Evolutionary conservation across 1,284 basidiomycete species (phyloP).

Genomic region (Nidula niveotomentosa): DNA sequence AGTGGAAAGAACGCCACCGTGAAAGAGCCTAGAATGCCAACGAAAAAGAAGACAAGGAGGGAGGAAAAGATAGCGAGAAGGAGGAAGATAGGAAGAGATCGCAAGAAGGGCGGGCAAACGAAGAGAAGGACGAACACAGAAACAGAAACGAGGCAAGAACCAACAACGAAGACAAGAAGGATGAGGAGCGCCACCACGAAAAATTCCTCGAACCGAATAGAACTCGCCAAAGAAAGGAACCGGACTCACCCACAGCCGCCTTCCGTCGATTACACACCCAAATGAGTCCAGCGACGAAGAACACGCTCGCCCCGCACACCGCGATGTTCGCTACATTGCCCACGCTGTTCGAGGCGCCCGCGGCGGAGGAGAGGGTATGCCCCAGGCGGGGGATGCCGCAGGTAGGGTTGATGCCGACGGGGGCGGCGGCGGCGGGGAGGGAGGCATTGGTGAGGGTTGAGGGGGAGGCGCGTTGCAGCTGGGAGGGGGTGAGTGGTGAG

Average conservation of each 20-base stretch:
- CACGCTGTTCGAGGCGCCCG: slow-evolving; percentile 39
- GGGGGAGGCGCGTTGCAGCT: slow-evolving; percentile 21
- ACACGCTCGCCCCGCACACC: slow-evolving; percentile 58
- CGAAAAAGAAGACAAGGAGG: background rate
- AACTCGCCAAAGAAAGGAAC: background rate
- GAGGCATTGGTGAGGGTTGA: slow-evolving; percentile 13
- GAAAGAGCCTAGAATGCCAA: no score
- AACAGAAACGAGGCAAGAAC: background rate
- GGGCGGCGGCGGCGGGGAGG: slow-evolving; percentile 18
- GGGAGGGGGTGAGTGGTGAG: background rate
- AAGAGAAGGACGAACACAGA: background rate
- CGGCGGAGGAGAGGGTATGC: slow-evolving; percentile 7
- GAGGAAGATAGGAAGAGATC: background rate
- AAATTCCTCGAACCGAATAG: background rate
- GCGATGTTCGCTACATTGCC: slow-evolving; percentile 78
- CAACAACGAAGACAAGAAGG: background rate
- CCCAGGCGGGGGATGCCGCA: slow-evolving; percentile 39
- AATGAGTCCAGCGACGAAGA: slow-evolving; percentile 51
- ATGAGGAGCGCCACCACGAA: background rate
- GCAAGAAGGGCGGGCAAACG: background rate
- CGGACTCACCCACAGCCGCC: slow-evolving; percentile 51
- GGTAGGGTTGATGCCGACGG: slow-evolving; percentile 31
- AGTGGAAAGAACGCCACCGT: no score
- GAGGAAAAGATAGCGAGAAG: background rate
- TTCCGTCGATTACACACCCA: slow-evolving; percentile 34